These are phyloP conservation scores for Plasmopara muralis DNA, from an alignment of 352 stramenopile genomes.

Conservation along the genomic window DNA sequence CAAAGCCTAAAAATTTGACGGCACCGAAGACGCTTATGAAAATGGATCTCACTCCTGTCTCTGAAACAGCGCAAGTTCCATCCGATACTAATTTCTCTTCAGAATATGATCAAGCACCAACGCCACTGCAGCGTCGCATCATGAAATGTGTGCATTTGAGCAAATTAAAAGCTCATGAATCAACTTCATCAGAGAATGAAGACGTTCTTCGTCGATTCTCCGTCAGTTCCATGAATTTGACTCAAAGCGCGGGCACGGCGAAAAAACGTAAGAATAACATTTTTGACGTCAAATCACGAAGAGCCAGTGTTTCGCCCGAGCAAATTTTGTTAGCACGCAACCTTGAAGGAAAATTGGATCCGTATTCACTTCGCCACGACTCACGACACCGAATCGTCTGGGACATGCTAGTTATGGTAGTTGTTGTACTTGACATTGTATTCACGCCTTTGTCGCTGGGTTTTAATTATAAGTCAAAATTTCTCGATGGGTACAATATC, in stretches of 20 bases:
- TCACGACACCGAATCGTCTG: constrained; percentile 31
- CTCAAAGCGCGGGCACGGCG: constrained; percentile 3
- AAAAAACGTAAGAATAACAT: constrained; percentile 22
- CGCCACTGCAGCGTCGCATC: constrained; percentile 9
- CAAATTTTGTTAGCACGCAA: constrained; percentile 37
- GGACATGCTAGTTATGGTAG: constrained; percentile 44
- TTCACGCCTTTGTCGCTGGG: constrained; percentile 51
- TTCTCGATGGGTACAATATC: constrained; percentile 27
- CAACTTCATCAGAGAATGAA: constrained; percentile 3
- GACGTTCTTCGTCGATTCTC: constrained; percentile 43
- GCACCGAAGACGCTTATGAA: not conserved
- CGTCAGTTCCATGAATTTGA: constrained; percentile 31
- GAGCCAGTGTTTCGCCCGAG: constrained; percentile 21
- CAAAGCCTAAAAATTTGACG: not conserved
- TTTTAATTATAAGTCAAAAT: constrained; percentile 34
- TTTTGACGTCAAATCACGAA: constrained; percentile 14
- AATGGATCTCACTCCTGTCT: constrained; percentile 12
- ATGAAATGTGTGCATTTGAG: constrained; percentile 21
- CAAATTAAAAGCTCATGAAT: constrained; percentile 8
- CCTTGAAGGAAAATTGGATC: constrained; percentile 24
- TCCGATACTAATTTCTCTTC: constrained; percentile 1
- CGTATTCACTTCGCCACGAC: constrained; percentile 47
- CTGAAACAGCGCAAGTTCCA: not conserved
- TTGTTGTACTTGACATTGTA: constrained; percentile 47
- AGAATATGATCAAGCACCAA: not conserved